Evolutionary conservation across 345 rosid genomes (phyloP).

Genomic region (Litchi chinensis): DNA sequence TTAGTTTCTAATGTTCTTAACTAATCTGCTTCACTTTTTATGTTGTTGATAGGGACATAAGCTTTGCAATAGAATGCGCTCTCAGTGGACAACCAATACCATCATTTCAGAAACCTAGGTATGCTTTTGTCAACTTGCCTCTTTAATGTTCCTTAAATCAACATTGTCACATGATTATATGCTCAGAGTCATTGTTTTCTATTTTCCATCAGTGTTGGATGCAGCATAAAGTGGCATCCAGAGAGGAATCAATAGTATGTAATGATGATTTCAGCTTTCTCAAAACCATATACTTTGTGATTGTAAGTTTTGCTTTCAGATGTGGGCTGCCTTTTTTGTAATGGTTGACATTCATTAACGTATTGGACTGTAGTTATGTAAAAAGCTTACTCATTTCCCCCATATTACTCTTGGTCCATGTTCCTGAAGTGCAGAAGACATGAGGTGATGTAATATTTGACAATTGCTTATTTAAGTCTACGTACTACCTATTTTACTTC

Average conservation of each 20-base stretch:
- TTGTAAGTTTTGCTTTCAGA: constrained; percentile 17
- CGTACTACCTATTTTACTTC: neutral
- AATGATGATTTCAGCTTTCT: constrained; percentile 9
- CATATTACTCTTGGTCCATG: neutral
- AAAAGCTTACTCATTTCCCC: neutral
- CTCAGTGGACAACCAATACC: constrained; percentile 79
- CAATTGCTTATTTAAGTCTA: neutral
- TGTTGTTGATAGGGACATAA: constrained; percentile 53
- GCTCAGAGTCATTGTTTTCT: constrained; percentile 20
- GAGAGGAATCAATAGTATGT: constrained; percentile 28
- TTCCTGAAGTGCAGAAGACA: constrained; percentile 11
- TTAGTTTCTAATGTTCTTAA: neutral
- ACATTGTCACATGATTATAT: constrained; percentile 13
- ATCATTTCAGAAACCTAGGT: constrained; percentile 80
- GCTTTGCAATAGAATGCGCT: constrained; percentile 69
- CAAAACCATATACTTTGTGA: neutral
- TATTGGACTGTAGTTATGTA: neutral
- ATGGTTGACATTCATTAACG: constrained; percentile 5
- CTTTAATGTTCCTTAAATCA: neutral
- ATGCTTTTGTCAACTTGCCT: constrained; percentile 11
- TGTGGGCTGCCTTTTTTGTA: constrained; percentile 20
- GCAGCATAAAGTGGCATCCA: constrained; percentile 98
- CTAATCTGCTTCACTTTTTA: constrained; percentile 22
- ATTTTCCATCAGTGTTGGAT: constrained; percentile 63
- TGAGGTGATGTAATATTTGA: neutral